Evolutionary conservation across 306 rosid genomes (phyloP).

Genomic region (Pterocarpus macrocarpus): DNA sequence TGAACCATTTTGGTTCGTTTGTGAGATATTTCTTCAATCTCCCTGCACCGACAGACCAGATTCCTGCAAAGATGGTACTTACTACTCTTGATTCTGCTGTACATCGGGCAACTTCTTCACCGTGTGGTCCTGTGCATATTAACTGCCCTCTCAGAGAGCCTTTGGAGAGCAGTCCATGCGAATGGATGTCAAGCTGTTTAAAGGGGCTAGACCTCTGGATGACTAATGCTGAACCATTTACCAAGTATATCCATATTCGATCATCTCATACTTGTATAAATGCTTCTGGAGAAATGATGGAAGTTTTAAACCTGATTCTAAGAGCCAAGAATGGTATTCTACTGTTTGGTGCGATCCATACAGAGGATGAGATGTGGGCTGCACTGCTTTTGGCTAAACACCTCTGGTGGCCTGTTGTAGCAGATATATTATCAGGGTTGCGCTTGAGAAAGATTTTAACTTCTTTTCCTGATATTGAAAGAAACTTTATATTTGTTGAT

Average conservation of each 20-base stretch:
- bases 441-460: conserved; percentile 79
- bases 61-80: conserved; percentile 85
- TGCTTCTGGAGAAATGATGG: conserved; percentile 62
- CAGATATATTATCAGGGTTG: conserved; percentile 94
- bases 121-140: conserved; percentile 91
- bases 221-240: conserved; percentile 79
- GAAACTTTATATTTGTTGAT: conserved; percentile 72
- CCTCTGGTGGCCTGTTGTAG: conserved; percentile 88
- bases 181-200: conserved; percentile 79
- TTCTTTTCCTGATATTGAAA: conserved; percentile 69
- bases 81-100: conserved; percentile 94
- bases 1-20: conserved; percentile 93
- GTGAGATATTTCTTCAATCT: conserved; percentile 93
- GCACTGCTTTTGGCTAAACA: conserved; percentile 86
- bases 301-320: conserved; percentile 63
- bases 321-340: conserved; percentile 72
- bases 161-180: conserved; percentile 74
- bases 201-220: conserved; percentile 82
- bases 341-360: conserved; percentile 76
- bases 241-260: conserved; percentile 72
- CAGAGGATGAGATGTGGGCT: conserved; percentile 98
- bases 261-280: conserved; percentile 49
- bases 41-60: conserved; percentile 83
- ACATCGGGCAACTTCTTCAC: conserved; percentile 82
- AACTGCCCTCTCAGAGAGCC: conserved; percentile 96